Evolutionary conservation across 805 yeast species (phyloP), one percentile per base, ranked within the genome.

Genomic region (Priceomyces castillae): DNA sequence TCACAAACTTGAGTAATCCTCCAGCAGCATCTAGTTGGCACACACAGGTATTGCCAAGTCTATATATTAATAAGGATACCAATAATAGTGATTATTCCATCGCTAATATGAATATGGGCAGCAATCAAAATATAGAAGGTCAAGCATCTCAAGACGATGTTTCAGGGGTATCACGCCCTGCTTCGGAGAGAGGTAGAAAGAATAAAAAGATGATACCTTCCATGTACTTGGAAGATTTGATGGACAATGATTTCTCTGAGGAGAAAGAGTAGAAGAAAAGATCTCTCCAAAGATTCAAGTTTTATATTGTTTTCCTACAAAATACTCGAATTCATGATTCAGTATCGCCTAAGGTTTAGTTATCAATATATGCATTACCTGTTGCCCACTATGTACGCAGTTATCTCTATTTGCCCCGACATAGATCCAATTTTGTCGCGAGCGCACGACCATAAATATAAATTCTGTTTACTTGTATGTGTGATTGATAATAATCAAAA

Each of bases 201-300:
- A 57, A 49, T 34, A 59, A 72, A 45, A 67, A 59, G 50, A 59
- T 73, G 2, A 64, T 73, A 34, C 81, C 81, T 18, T 67, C 76
- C 44, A 70, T 71, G 65, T 75, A 74, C 50, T 65, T 76, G 52
- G 80, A 76, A 39, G 72, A 71, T 44, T 69, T 76, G 64, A 71
- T 76, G 45, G 80, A 73, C 44, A 61, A 61, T 39, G 50, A 51
- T 15, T 40, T 22, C 9, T 22, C 25, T 7, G 25, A 22, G 25
- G 25, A 22, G 25, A 22, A 22, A 22, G 9, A 22, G 25, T 28
- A 28, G 31, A 12, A n/a, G 10, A 28, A 5, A 11, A 12, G 10
- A 5, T 28, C 15, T 28, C 15, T 16, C 23, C 20, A 10, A 34
- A 18, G 7, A 15, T n/a, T 7, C 16, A 7, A 30, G 16, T 7